Base-by-base conservation (phyloP, 2,329 filamentous ascomycete species). In the Leptographium radiaticola region DNA sequence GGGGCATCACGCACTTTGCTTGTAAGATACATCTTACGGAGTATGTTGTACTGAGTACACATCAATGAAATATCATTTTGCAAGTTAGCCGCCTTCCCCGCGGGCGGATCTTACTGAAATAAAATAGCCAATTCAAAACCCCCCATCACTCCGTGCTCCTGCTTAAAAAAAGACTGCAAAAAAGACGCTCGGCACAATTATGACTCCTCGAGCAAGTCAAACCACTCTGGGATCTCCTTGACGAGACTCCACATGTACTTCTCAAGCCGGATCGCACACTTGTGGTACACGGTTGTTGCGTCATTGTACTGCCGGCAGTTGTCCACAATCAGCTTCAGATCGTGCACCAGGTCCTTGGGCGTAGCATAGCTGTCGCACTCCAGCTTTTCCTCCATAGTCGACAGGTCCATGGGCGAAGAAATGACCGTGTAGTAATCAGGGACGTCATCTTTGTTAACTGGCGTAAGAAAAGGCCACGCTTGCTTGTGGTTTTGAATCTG, bases 361-460 rank as follows among this genome's bases (percentile, higher is more conserved):
- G 82, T 89, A 16, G 83, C 80, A 65, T 98, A 98, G 64, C 91
- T 80, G 69, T 97, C 93, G 42, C 89, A 88, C 64, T 97, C 90
- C 59, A 96, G 84, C 69, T 95, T 95, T 61, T 81, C 83, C 69
- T 97, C 93, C 91, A 98, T 97, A 20, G 90, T 96, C 49, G 81
- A 84, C 49, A 96, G 75, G 65, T 96, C 93, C 93, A 98, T 98
- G 39, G 93, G 93, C 67, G 95, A 87, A 65, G 90, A 90, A 73
- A 98, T 98, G 57, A 97, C 90, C 56, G 95, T 89, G 73, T 97
- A 97, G 71, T 98, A 98, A 67, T 98, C 93, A n/a, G 89, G 83
- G 0, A 98, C 93, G 60, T 97, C 93, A 63, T 98, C 93, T 60
- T 86, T 84, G 66, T 94, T 96, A 60, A 98, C 93, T 0, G 93